phyloP scores from a whole-genome alignment of 2,329 filamentous ascomycete genomes.

The Cytospora schulzeri region DNA sequence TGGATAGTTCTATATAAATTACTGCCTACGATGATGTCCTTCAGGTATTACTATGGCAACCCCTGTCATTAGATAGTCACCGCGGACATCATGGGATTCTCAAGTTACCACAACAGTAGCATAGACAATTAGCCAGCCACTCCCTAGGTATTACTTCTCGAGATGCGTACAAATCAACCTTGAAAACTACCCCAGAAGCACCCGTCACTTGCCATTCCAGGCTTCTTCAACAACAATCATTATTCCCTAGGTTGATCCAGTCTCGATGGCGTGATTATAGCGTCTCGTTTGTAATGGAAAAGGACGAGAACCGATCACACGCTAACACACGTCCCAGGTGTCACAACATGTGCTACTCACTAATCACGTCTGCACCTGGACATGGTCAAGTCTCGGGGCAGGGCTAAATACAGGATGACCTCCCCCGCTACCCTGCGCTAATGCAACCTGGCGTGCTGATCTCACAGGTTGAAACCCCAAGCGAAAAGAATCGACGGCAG shows the following conservation, averaged over 20 bases:
- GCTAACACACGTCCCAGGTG: background rate
- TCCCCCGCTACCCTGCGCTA: background rate
- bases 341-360: background rate
- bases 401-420: background rate
- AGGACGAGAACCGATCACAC: background rate
- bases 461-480: background rate
- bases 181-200: too few species aligned
- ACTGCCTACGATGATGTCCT: too few species aligned
- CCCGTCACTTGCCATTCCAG: background rate
- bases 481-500: background rate
- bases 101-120: too few species aligned
- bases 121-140: too few species aligned
- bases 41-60: too few species aligned
- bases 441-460: background rate
- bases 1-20: too few species aligned
- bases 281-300: background rate
- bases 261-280: constrained; percentile 1
- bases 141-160: too few species aligned
- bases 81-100: too few species aligned
- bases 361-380: background rate
- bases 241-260: background rate
- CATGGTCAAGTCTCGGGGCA: background rate
- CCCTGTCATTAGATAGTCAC: too few species aligned
- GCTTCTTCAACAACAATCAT: background rate
- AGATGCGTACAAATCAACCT: too few species aligned